Conservation (phyloP, 805 yeast genomes). For the Ogataea haglerorum region DNA sequence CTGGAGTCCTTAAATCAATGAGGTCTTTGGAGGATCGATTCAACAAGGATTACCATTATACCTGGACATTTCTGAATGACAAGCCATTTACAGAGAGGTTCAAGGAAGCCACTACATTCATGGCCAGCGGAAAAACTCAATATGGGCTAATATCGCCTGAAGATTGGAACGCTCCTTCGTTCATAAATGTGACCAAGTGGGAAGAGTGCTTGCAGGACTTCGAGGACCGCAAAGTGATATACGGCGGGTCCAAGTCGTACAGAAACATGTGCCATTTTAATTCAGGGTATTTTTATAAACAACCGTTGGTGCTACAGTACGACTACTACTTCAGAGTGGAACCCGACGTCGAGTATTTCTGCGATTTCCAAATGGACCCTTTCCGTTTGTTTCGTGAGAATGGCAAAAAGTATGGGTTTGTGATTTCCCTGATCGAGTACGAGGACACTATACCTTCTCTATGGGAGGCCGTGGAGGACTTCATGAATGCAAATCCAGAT, state of each 20-base stretch:
- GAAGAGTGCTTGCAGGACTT: slow-evolving; percentile 44
- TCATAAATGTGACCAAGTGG: slow-evolving; percentile 59
- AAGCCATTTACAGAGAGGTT: slow-evolving; percentile 64
- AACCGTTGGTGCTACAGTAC: slow-evolving; percentile 63
- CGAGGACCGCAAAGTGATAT: slow-evolving; percentile 48
- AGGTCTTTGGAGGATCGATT: slow-evolving; percentile 75
- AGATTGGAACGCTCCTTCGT: slow-evolving; percentile 77
- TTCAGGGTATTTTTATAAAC: slow-evolving; percentile 85
- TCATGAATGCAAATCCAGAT: slow-evolving; percentile 55
- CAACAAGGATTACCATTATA: slow-evolving; percentile 61
- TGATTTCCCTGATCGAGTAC: slow-evolving; percentile 79
- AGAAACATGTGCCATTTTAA: slow-evolving; percentile 96
- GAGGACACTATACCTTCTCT: slow-evolving; percentile 80
- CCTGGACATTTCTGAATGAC: slow-evolving; percentile 79
- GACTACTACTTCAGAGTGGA: slow-evolving; percentile 95
- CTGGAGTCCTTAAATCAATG: slow-evolving; percentile 72
- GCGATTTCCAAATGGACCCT: slow-evolving; percentile 88
- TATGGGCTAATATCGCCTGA: slow-evolving; percentile 63
- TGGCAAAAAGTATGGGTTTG: slow-evolving; percentile 81
- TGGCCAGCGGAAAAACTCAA: slow-evolving; percentile 65
- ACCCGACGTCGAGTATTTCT: slow-evolving; percentile 83
- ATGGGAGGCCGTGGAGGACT: slow-evolving; percentile 71
- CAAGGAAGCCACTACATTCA: slow-evolving; percentile 53
- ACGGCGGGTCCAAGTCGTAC: slow-evolving; percentile 64
- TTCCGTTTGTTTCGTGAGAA: slow-evolving; percentile 75